Conservation (phyloP, 441 rosid species). For the Euphorbia celastroides region DNA sequence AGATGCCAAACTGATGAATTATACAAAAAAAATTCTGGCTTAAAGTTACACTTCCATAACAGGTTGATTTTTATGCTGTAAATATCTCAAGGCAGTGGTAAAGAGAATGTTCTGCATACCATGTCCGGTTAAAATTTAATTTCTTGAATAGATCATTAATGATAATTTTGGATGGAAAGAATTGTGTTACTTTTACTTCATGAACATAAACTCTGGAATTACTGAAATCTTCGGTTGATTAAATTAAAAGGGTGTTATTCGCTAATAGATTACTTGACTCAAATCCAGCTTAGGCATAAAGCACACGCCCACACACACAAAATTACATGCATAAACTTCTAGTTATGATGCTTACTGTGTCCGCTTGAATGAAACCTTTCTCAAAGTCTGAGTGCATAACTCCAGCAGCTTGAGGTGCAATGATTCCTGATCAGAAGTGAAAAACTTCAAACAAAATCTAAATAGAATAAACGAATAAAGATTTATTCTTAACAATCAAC, state of each 20-base stretch:
- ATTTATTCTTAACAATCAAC: neutral
- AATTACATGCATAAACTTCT: neutral
- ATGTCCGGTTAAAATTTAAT: no score
- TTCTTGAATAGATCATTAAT: no score
- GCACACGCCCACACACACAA: no score
- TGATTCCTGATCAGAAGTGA: conserved; percentile 63
- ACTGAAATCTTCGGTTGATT: no score
- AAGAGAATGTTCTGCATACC: neutral
- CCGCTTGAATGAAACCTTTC: conserved; percentile 98
- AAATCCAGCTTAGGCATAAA: no score
- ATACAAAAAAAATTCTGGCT: neutral
- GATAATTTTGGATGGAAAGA: no score
- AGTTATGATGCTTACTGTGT: conserved; percentile 53
- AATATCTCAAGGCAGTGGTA: neutral
- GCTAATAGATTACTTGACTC: no score
- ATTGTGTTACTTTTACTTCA: no score
- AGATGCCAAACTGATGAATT: neutral
- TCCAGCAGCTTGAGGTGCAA: conserved; percentile 99
- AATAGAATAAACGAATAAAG: neutral
- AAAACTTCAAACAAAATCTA: neutral
- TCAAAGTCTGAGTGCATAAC: conserved; percentile 96
- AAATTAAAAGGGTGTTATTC: no score
- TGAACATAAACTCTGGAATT: no score
- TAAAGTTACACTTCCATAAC: neutral
- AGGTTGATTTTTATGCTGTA: neutral